phyloP scores from a whole-genome alignment of 768 basidiomycete genomes.

The Mycena albidolilacea region DNA sequence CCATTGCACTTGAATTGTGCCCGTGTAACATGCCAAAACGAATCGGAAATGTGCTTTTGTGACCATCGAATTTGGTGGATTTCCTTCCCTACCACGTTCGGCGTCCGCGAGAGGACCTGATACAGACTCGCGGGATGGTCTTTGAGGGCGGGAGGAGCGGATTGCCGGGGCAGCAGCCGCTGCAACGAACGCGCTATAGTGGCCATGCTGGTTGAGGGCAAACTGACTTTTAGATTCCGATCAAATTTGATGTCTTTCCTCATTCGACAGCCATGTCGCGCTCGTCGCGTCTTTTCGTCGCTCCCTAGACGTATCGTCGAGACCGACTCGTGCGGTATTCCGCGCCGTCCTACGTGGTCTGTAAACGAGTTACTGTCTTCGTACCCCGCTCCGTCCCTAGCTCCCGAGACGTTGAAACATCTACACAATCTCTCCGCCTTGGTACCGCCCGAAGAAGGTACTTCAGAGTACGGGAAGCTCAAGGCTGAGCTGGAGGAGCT shows the following conservation, averaged over 20 bases:
- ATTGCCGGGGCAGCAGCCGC: constrained; percentile 66
- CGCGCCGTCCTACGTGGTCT: constrained; percentile 82
- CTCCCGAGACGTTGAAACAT: constrained; percentile 68
- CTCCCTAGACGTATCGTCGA: constrained; percentile 38
- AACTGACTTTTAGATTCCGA: constrained; percentile 33
- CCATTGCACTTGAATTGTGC: constrained; percentile 82
- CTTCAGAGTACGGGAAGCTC: constrained; percentile 64
- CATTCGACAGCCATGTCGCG: constrained; percentile 44
- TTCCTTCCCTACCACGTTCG: constrained; percentile 73
- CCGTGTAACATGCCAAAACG: constrained; percentile 84
- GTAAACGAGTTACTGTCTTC: constrained; percentile 83
- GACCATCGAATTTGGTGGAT: constrained; percentile 85
- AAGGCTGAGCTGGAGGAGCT: constrained; percentile 79
- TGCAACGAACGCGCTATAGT: constrained; percentile 60
- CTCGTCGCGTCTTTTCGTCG: constrained; percentile 32
- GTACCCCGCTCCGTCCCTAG: constrained; percentile 78
- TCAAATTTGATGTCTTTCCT: constrained; percentile 39
- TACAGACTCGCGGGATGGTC: constrained; percentile 76
- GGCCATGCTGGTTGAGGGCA: constrained; percentile 47
- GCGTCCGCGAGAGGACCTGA: constrained; percentile 78
- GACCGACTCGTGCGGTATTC: constrained; percentile 76
- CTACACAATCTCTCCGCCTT: constrained; percentile 84
- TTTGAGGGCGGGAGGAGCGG: constrained; percentile 73
- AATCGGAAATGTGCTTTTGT: constrained; percentile 73
- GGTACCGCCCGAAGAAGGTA: constrained; percentile 71